phyloP scores from a whole-genome alignment of 192 early-diverging fungal genomes.

The Coemansia sp. region DNA sequence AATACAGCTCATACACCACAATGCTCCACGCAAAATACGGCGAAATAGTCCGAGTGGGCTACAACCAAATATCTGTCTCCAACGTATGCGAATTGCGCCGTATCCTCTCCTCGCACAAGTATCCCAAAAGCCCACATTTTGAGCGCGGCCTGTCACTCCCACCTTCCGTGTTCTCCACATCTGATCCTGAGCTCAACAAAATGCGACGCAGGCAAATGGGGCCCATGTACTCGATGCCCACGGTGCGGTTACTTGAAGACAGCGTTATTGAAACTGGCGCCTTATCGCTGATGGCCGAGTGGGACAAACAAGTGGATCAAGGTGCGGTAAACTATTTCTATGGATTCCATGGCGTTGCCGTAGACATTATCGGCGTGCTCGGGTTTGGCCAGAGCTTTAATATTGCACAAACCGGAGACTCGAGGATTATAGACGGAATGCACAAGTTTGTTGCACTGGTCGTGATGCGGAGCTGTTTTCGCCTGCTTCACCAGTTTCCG shows the following conservation, averaged over 20 bases:
- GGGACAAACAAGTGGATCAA: conserved; percentile 19
- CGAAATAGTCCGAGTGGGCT: conserved; percentile 39
- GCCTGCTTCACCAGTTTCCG: conserved; percentile 5
- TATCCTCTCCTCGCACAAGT: conserved; percentile 39
- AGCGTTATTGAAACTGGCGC: conserved; percentile 26
- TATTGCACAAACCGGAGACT: conserved; percentile 11
- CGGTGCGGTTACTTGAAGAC: conserved; percentile 20
- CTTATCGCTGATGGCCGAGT: conserved; percentile 22
- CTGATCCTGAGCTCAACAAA: conserved; percentile 37
- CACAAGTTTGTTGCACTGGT: conserved; percentile 12
- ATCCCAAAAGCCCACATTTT: conserved; percentile 34
- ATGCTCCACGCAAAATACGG: conserved; percentile 35
- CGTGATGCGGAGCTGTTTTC: conserved; percentile 5
- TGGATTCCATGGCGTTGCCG: conserved; percentile 30
- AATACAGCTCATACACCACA: conserved; percentile 25
- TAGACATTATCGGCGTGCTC: conserved; percentile 42
- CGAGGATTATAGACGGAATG: conserved; percentile 20
- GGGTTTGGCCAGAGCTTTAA: conserved; percentile 40
- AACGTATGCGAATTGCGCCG: conserved; percentile 17
- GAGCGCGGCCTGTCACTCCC: conserved; percentile 15
- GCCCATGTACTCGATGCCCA: conserved; percentile 20
- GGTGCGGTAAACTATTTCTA: conserved; percentile 39
- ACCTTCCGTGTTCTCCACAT: conserved; percentile 33
- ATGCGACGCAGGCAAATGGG: conserved; percentile 34
- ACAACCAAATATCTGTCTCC: conserved; percentile 34